Evolutionary conservation across 805 yeast genomes (phyloP).

Genomic region (Metschnikowia peoriensis): DNA sequence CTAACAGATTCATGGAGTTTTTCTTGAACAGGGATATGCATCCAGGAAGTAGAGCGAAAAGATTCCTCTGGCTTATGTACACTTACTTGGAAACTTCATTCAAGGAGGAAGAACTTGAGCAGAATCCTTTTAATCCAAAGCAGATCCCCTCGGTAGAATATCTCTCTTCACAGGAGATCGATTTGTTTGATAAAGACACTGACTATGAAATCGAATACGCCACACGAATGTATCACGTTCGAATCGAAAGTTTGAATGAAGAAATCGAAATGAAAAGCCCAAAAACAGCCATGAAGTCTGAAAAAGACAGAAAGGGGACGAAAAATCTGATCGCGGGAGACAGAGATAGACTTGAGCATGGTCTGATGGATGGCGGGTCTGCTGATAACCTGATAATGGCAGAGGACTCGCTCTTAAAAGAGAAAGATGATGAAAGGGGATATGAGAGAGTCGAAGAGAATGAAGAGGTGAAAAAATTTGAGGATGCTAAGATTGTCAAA

Average conservation of each 20-base stretch:
- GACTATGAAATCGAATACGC: constrained; percentile 49
- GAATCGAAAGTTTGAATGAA: constrained; percentile 40
- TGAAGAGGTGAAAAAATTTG: too few species aligned
- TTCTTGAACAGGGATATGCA: constrained; percentile 61
- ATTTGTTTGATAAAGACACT: constrained; percentile 45
- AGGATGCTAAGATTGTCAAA: too few species aligned
- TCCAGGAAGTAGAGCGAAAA: constrained; percentile 63
- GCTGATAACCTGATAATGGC: constrained; percentile 12
- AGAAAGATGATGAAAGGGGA: too few species aligned
- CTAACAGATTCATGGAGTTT: constrained; percentile 63
- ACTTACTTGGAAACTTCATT: constrained; percentile 75
- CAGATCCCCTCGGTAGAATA: constrained; percentile 37
- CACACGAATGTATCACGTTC: constrained; percentile 44
- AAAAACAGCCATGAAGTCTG: constrained; percentile 23
- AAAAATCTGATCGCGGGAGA: constrained; percentile 1
- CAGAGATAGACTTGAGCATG: too few species aligned
- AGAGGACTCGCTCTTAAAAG: constrained; percentile 1
- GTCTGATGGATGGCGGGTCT: background rate
- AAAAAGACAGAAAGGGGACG: constrained; percentile 24
- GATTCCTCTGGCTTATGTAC: constrained; percentile 82
- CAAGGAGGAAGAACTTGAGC: constrained; percentile 44
- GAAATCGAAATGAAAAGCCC: constrained; percentile 35
- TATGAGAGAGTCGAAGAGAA: too few species aligned
- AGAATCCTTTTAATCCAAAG: constrained; percentile 57
- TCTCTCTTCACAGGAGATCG: constrained; percentile 26